phyloP scores from a whole-genome alignment of 352 stramenopile species.

The Phytophthora litchii region DNA sequence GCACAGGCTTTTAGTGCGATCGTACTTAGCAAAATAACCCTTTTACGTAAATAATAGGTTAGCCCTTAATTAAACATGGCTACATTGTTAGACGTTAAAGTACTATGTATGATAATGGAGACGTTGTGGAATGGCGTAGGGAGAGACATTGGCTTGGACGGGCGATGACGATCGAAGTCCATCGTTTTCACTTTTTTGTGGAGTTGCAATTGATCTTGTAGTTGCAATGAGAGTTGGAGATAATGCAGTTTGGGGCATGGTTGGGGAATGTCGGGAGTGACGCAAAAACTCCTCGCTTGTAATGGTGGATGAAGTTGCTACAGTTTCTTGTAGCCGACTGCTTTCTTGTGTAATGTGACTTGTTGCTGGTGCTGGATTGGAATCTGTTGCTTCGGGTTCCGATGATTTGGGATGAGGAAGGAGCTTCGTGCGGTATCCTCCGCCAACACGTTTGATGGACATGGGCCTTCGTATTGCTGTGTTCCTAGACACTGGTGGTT shows the following conservation, averaged over 20 bases:
- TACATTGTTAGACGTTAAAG: too few species aligned
- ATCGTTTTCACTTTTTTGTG: constrained; percentile 6
- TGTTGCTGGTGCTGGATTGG: constrained; percentile 2
- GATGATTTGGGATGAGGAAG: constrained; percentile 17
- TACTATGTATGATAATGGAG: constrained; percentile 4
- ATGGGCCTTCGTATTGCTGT: constrained; percentile 21
- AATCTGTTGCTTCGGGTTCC: neutral
- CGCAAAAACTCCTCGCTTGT: constrained; percentile 8
- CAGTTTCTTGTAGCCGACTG: constrained; percentile 5
- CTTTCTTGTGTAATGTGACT: neutral
- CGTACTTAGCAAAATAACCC: constrained; percentile 40
- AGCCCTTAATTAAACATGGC: too few species aligned
- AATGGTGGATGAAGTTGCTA: neutral
- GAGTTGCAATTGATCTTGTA: neutral
- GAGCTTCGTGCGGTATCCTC: constrained; percentile 54
- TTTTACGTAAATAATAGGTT: too few species aligned
- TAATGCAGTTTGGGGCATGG: constrained; percentile 14
- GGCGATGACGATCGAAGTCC: constrained; percentile 15
- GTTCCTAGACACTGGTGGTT: constrained; percentile 19
- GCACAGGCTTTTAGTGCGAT: constrained; percentile 2
- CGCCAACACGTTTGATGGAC: constrained; percentile 58
- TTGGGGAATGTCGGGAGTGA: constrained; percentile 8
- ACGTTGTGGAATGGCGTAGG: constrained; percentile 30
- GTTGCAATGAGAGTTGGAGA: constrained; percentile 1
- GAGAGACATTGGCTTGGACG: constrained; percentile 15